A percentile compares a stretch with the other conserved stretches of the same genome.
These are phyloP conservation scores for Fraxinus paxiana DNA, from an alignment of 305 asterid species.

Conservation along the genomic window DNA sequence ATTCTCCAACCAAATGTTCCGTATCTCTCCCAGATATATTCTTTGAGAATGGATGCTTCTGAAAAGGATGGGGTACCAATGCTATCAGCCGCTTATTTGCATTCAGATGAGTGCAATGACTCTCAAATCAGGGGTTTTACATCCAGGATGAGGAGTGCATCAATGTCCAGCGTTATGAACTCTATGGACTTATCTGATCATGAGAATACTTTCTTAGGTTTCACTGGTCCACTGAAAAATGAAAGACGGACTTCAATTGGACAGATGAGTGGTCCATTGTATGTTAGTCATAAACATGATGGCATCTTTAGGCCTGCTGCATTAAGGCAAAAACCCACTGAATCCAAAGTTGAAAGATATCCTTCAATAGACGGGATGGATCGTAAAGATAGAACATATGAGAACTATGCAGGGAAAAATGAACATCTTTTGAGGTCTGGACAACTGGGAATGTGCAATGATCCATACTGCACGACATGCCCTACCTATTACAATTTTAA, in stretches of 20 bases:
- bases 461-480: conserved; percentile 64
- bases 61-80: conserved; percentile 68
- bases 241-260: conserved; percentile 35
- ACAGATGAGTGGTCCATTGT: conserved; percentile 70
- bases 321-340: conserved; percentile 30
- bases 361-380: conserved; percentile 37
- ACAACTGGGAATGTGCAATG: conserved; percentile 55
- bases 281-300: conserved; percentile 36
- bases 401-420: conserved; percentile 32
- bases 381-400: conserved; percentile 34
- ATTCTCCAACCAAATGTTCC: not conserved
- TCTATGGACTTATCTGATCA: conserved; percentile 40
- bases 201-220: conserved; percentile 43
- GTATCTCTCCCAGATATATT: conserved; percentile 16
- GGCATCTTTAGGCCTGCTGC: conserved; percentile 42
- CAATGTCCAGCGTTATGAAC: conserved; percentile 52
- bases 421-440: conserved; percentile 59
- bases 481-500: conserved; percentile 41
- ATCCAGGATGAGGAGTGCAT: conserved; percentile 64
- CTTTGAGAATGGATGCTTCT: conserved; percentile 47
- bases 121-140: conserved; percentile 37
- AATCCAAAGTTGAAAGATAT: conserved; percentile 41
- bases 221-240: conserved; percentile 74
- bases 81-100: conserved; percentile 45
- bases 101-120: conserved; percentile 36